Evolutionary conservation across 257 asterid genomes (phyloP).

Genomic region (Ajuga chamaepitys): DNA sequence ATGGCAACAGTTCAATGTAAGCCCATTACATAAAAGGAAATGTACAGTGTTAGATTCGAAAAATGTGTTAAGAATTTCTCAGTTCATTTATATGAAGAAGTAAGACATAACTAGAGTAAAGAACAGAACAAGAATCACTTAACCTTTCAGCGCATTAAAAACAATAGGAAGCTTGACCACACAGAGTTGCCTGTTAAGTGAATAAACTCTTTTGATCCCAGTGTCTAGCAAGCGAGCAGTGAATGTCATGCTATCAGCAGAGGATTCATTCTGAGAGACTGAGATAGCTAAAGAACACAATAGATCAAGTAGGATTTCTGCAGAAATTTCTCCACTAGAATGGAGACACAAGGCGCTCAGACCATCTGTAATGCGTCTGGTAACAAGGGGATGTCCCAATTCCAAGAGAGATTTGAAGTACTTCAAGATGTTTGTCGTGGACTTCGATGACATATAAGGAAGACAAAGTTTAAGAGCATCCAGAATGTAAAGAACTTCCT

Average conservation of each 20-base stretch:
- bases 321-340: slow-evolving; percentile 53
- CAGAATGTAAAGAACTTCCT: slow-evolving; percentile 66
- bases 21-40: not conserved
- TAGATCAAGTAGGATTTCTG: slow-evolving; percentile 64
- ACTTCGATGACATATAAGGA: slow-evolving; percentile 66
- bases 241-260: slow-evolving; percentile 77
- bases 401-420: slow-evolving; percentile 71
- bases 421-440: slow-evolving; percentile 52
- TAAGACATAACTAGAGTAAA: not conserved
- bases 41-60: not conserved
- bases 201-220: slow-evolving; percentile 73
- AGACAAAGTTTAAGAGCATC: slow-evolving; percentile 73
- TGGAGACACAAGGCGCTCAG: slow-evolving; percentile 57
- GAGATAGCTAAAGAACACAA: slow-evolving; percentile 64
- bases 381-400: slow-evolving; percentile 57
- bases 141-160: slow-evolving; percentile 70
- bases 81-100: too few relatives aligned
- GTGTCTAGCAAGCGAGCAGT: slow-evolving; percentile 77
- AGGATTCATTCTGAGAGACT: slow-evolving; percentile 44
- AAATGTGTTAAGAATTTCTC: not conserved
- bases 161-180: slow-evolving; percentile 78
- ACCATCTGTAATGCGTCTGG: slow-evolving; percentile 63
- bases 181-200: slow-evolving; percentile 60
- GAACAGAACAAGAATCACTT: slow-evolving; percentile 2
- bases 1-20: not conserved